Conservation (phyloP, 78 protist genomes). For the Dictyostelium capitatum region DNA sequence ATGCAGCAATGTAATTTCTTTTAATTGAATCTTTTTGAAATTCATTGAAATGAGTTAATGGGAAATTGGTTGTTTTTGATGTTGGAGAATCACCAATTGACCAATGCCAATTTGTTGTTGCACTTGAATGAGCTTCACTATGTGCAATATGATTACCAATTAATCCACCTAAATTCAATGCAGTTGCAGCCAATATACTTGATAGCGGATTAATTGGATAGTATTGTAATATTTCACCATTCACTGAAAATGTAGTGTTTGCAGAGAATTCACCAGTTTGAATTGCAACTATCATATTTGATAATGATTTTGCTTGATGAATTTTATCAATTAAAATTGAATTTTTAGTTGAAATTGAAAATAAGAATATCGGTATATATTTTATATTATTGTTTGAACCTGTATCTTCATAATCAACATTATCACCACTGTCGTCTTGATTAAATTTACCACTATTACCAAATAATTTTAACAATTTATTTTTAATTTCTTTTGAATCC, state of each 20-base stretch:
- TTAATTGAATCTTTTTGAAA: slow-evolving; percentile 55
- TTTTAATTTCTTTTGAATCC: slow-evolving; percentile 55
- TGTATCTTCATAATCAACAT: neutral
- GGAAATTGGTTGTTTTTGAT: slow-evolving; percentile 53
- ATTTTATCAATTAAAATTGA: slow-evolving; percentile 73
- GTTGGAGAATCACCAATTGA: slow-evolving; percentile 69
- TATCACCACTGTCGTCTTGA: neutral
- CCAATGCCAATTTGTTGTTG: slow-evolving; percentile 63
- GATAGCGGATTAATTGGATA: slow-evolving; percentile 57
- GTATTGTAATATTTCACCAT: slow-evolving; percentile 17
- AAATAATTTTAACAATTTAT: slow-evolving; percentile 38
- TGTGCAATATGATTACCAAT: slow-evolving; percentile 29
- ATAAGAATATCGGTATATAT: slow-evolving; percentile 78
- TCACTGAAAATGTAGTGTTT: slow-evolving; percentile 28
- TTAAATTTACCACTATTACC: neutral
- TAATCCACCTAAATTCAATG: slow-evolving; percentile 57
- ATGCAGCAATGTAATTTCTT: slow-evolving; percentile 54
- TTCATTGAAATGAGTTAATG: slow-evolving; percentile 61
- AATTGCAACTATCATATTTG: slow-evolving; percentile 68
- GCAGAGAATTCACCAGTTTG: slow-evolving; percentile 29
- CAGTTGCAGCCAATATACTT: slow-evolving; percentile 55
- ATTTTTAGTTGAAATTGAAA: slow-evolving; percentile 37
- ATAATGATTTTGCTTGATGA: slow-evolving; percentile 55
- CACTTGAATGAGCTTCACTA: slow-evolving; percentile 47
- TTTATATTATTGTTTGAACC: neutral